Conservation (phyloP, 1,284 basidiomycete species). For the Trichosporon faecale region DNA sequence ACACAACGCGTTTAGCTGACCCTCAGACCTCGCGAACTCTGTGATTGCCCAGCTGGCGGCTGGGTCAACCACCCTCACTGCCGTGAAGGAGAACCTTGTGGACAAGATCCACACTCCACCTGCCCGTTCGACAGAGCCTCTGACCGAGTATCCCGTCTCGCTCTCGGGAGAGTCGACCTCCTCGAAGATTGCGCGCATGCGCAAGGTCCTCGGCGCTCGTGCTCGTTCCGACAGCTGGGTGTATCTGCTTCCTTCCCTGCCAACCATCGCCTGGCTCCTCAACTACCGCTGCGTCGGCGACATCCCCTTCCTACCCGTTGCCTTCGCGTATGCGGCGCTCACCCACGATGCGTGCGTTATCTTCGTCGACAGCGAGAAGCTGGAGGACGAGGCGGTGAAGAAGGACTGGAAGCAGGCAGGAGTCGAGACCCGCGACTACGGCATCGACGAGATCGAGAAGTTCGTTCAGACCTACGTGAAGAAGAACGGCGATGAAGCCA, state of each 20-base stretch:
- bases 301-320: slow-evolving; percentile 81
- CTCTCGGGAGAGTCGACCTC: slow-evolving; percentile 62
- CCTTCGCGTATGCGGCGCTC: slow-evolving; percentile 77
- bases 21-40: slow-evolving; percentile 25
- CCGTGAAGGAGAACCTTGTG: slow-evolving; percentile 66
- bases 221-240: slow-evolving; percentile 40
- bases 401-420: slow-evolving; percentile 54
- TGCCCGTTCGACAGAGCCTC: slow-evolving; percentile 61
- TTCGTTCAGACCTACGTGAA: slow-evolving; percentile 17
- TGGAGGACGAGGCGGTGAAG: slow-evolving; percentile 39
- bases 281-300: slow-evolving; percentile 74
- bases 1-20: background rate
- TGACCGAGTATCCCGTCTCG: slow-evolving; percentile 71
- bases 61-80: slow-evolving; percentile 62
- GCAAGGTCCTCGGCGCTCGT: slow-evolving; percentile 39
- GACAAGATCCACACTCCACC: slow-evolving; percentile 79
- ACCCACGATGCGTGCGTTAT: slow-evolving; percentile 55
- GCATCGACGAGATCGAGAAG: slow-evolving; percentile 66
- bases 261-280: slow-evolving; percentile 66
- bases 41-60: slow-evolving; percentile 53
- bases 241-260: slow-evolving; percentile 53
- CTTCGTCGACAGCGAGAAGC: slow-evolving; percentile 45
- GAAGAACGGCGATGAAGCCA: slow-evolving; percentile 17
- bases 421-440: slow-evolving; percentile 65
- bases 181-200: slow-evolving; percentile 38